Evolutionary conservation across 805 yeast species (phyloP).

Genomic region (Barnettozyma populi): DNA sequence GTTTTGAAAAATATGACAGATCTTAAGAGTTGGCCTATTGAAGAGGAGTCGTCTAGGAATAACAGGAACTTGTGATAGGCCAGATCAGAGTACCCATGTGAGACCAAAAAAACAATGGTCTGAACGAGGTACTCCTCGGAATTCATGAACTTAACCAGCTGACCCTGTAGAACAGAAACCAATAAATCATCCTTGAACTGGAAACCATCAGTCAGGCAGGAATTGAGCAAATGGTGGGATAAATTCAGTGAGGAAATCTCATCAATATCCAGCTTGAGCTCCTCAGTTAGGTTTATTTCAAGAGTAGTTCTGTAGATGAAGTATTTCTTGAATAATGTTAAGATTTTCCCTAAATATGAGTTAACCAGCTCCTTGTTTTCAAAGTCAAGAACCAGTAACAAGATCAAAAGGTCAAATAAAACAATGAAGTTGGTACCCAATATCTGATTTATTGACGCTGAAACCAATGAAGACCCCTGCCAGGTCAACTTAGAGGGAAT

Average conservation of each 20-base stretch:
- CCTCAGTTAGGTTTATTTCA: slow-evolving; percentile 12
- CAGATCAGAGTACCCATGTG: slow-evolving; percentile 8
- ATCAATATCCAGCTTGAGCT: slow-evolving; percentile 19
- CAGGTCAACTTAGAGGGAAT: slow-evolving; percentile 19
- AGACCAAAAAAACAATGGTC: slow-evolving; percentile 10
- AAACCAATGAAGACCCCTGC: slow-evolving; percentile 22
- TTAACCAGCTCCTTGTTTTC: slow-evolving; percentile 24
- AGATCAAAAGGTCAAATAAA: slow-evolving; percentile 28
- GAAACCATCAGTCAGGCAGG: slow-evolving; percentile 13
- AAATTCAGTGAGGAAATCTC: slow-evolving; percentile 6
- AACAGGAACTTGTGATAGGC: slow-evolving; percentile 15
- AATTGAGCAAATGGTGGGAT: background rate
- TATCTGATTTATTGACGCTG: slow-evolving; percentile 24
- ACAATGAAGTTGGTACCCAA: slow-evolving; percentile 27
- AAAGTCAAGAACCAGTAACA: slow-evolving; percentile 34
- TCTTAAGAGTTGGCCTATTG: slow-evolving; percentile 20
- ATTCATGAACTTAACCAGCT: slow-evolving; percentile 17
- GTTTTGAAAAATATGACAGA: slow-evolving; percentile 21
- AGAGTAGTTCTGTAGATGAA: slow-evolving; percentile 15
- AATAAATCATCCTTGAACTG: slow-evolving; percentile 12
- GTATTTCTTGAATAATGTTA: slow-evolving; percentile 16
- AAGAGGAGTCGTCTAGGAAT: slow-evolving; percentile 12
- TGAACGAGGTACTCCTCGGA: slow-evolving; percentile 15
- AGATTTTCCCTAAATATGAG: slow-evolving; percentile 13
- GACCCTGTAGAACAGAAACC: slow-evolving; percentile 10